phyloP scores from a whole-genome alignment of 2,329 filamentous ascomycete genomes.

The Paecilomyces dactylethromorphus region DNA sequence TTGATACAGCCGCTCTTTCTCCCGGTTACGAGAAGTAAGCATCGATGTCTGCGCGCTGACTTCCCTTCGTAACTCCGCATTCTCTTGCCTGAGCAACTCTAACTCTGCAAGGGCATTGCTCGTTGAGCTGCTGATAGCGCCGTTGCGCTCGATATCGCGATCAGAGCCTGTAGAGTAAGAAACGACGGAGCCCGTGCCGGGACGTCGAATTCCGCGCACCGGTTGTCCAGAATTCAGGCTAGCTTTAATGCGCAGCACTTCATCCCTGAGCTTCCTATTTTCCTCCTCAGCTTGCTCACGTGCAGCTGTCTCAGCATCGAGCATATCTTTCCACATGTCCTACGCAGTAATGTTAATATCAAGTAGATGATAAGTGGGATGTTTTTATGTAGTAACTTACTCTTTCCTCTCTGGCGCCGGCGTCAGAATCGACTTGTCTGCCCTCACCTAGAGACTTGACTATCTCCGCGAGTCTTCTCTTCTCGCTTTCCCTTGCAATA shows the following conservation, averaged over 20 bases:
- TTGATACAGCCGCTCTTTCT: slow-evolving; percentile 90
- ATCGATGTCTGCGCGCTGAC: slow-evolving; percentile 95
- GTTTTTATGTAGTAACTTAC: slow-evolving; percentile 23
- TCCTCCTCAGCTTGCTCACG: slow-evolving; percentile 89
- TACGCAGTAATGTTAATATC: slow-evolving; percentile 25
- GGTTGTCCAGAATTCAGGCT: slow-evolving; percentile 25
- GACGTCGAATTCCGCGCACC: slow-evolving; percentile 23
- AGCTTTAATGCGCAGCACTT: slow-evolving; percentile 63
- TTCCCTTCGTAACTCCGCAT: slow-evolving; percentile 83
- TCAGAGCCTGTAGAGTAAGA: slow-evolving; percentile 32
- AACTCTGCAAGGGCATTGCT: slow-evolving; percentile 72
- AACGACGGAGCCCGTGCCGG: slow-evolving; percentile 28
- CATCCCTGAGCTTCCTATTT: slow-evolving; percentile 74
- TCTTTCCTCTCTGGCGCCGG: slow-evolving; percentile 44
- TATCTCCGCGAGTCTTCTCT: slow-evolving; percentile 76
- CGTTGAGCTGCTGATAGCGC: slow-evolving; percentile 49
- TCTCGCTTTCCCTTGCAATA: slow-evolving; percentile 73
- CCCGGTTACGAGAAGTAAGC: slow-evolving; percentile 90
- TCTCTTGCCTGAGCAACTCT: slow-evolving; percentile 81
- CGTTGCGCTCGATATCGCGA: slow-evolving; percentile 29
- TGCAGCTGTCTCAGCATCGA: slow-evolving; percentile 83
- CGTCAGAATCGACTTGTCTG: slow-evolving; percentile 41
- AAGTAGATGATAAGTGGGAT: background rate
- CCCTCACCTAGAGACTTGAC: slow-evolving; percentile 59
- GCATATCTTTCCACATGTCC: slow-evolving; percentile 90